These are phyloP conservation scores for Trichophyton mentagrophytes DNA, from an alignment of 2,329 filamentous ascomycete species.

Conservation along the genomic window DNA sequence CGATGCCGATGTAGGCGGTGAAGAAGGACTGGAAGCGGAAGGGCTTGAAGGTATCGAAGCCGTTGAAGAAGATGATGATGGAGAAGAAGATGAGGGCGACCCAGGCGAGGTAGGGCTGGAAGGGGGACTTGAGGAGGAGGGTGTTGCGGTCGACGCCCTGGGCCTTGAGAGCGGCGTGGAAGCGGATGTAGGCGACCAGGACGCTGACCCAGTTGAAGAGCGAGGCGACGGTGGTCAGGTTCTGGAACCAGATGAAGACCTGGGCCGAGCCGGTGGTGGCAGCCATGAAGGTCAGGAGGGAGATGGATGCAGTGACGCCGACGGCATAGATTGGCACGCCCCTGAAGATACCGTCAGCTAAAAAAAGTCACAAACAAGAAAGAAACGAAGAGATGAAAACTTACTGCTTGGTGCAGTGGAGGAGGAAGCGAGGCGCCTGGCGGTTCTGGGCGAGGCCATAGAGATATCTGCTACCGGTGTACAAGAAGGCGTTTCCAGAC, in stretches of 20 bases:
- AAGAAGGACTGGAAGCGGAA: constrained; percentile 35
- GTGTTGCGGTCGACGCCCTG: constrained; percentile 27
- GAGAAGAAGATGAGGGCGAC: constrained; percentile 47
- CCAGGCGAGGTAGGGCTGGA: constrained; percentile 47
- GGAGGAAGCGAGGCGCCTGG: constrained; percentile 41
- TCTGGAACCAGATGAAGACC: constrained; percentile 38
- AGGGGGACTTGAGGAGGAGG: constrained; percentile 32
- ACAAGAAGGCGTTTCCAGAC: constrained; percentile 54
- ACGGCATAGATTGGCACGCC: constrained; percentile 37
- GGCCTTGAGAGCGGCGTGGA: constrained; percentile 30
- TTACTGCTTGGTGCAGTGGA: constrained; percentile 36
- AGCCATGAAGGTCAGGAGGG: constrained; percentile 36
- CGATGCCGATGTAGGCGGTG: constrained; percentile 34
- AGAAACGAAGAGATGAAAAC: constrained; percentile 25
- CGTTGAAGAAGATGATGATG: constrained; percentile 54
- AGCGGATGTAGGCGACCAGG: constrained; percentile 36
- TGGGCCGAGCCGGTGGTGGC: constrained; percentile 24
- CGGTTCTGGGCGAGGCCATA: constrained; percentile 37
- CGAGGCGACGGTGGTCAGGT: constrained; percentile 31
- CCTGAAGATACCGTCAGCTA: constrained; percentile 15
- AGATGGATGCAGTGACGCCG: constrained; percentile 28
- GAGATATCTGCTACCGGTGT: constrained; percentile 41
- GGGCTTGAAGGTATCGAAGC: constrained; percentile 31
- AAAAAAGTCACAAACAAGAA: constrained; percentile 20
- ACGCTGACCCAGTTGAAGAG: constrained; percentile 38